These are phyloP conservation scores for Neonothopanus nambi DNA, from an alignment of 1,284 basidiomycete genomes.

Conservation along the genomic window DNA sequence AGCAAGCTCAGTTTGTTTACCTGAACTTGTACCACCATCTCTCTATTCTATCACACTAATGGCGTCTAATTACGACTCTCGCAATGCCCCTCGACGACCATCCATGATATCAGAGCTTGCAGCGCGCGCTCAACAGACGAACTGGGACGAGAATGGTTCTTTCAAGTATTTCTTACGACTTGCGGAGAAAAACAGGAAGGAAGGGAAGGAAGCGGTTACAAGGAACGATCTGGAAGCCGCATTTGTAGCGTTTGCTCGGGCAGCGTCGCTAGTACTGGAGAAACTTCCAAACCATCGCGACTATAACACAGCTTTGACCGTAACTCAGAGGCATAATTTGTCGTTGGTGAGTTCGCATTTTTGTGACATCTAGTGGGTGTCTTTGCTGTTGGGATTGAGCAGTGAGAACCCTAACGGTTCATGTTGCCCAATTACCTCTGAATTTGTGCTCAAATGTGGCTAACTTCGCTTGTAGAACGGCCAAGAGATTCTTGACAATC, in stretches of 20 bases:
- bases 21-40: slow-evolving; percentile 4
- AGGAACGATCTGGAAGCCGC: slow-evolving; percentile 55
- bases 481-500: slow-evolving; percentile 59
- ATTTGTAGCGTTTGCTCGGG: slow-evolving; percentile 59
- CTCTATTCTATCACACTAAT: not conserved
- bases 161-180: slow-evolving; percentile 57
- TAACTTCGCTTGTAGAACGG: slow-evolving; percentile 52
- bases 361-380: slow-evolving; percentile 7
- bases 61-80: slow-evolving; percentile 1
- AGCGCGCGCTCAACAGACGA: slow-evolving; percentile 43
- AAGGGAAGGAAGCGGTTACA: slow-evolving; percentile 40
- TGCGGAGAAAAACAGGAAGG: slow-evolving; percentile 53
- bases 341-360: slow-evolving; percentile 44
- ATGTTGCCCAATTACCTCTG: slow-evolving; percentile 1
- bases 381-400: not conserved
- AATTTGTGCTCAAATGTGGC: slow-evolving; percentile 1
- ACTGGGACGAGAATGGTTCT: slow-evolving; percentile 49
- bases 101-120: slow-evolving; percentile 60
- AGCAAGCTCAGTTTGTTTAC: not conserved
- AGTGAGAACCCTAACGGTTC: too few species aligned
- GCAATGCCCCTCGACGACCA: slow-evolving; percentile 30
- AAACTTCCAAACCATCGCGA: slow-evolving; percentile 58
- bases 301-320: slow-evolving; percentile 44
- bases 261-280: slow-evolving; percentile 65
- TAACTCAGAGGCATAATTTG: slow-evolving; percentile 53